phyloP scores from a whole-genome alignment of 75 land plant species.

The Isoetes taiwanensis region DNA sequence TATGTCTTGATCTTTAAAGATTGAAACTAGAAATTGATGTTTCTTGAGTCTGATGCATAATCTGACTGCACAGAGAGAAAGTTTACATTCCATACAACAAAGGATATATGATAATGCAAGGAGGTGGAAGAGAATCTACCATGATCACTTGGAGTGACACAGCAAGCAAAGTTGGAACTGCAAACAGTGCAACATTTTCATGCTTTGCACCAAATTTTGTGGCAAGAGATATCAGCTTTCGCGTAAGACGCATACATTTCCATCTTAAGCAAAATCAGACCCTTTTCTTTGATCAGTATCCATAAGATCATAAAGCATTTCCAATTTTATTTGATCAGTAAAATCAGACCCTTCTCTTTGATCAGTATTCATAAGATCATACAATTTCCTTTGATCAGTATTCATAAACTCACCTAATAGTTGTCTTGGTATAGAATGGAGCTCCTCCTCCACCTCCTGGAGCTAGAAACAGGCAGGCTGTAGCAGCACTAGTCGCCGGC shows the following conservation, averaged over 20 bases:
- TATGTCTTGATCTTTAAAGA: too few species aligned
- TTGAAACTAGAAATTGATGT: too few species aligned
- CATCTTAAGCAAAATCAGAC: neutral
- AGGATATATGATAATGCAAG: neutral
- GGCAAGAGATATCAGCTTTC: slow-evolving; percentile 1
- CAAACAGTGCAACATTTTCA: slow-evolving; percentile 1
- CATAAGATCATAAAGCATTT: neutral
- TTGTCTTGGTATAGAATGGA: too few species aligned
- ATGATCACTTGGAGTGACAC: neutral
- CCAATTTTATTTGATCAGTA: neutral
- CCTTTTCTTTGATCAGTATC: neutral
- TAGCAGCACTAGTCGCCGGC: slow-evolving; percentile 1
- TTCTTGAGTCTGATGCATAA: too few species aligned
- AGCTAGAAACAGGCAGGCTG: neutral
- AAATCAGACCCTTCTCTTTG: neutral
- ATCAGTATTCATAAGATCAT: neutral
- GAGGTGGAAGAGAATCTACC: neutral
- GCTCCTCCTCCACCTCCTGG: neutral
- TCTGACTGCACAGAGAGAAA: slow-evolving; percentile 4
- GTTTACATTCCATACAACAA: neutral
- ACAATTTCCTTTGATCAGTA: neutral
- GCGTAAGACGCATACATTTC: neutral
- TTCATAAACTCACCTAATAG: neutral
- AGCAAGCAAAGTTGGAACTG: neutral
- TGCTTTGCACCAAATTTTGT: neutral